Evolutionary conservation across 305 asterid genomes (phyloP), one percentile per base, ranked within the genome.

Genomic region (Ilex paraguariensis): DNA sequence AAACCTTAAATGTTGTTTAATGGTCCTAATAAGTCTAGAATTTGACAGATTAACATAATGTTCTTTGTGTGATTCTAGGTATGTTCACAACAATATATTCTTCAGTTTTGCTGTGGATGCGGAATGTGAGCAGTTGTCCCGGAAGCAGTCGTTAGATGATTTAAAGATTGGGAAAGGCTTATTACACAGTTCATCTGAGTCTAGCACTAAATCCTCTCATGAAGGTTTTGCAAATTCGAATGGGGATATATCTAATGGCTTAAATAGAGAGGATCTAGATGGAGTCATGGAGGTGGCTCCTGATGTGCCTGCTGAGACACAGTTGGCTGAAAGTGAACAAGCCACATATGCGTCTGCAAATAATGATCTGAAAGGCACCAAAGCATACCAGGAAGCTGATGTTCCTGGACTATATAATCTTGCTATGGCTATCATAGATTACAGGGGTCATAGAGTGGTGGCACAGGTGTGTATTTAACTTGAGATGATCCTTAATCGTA

Each of bases 281-380:
- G 82, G 72, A 51, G 54, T 16, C 28, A 64, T 71, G 65, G 81
- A 74, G 65, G 44, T 66, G 54, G 64, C 81, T 17, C 64, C 78
- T 55, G 88, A 77, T 72, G 81, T 67, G 57, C 73, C 84, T 64
- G 76, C 75, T 49, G 96, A 91, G 68, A 58, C 79, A 45, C 95
- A 81, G 82, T 77, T 88, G 81, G 84, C 90, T 68, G 98, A 94
- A 80, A 88, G 95, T 65, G 99, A 94, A 76, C 99, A 94, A 82
- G 96, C 99, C 72, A 88, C 98, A 21, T 94, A 86, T 78, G 97
- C 98, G 66, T 88, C 96, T 76, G 95, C 97, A 66, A 90, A 94
- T 76, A 94, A 90, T 79, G 99, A 94, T 73, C 81, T 94, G 76
- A 88, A 81, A 79, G 98, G 99, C 81, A 90, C 99, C 13, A 94